These are phyloP conservation scores for Hydnomerulius pinastri DNA, from an alignment of 768 basidiomycete species.

Conservation along the genomic window DNA sequence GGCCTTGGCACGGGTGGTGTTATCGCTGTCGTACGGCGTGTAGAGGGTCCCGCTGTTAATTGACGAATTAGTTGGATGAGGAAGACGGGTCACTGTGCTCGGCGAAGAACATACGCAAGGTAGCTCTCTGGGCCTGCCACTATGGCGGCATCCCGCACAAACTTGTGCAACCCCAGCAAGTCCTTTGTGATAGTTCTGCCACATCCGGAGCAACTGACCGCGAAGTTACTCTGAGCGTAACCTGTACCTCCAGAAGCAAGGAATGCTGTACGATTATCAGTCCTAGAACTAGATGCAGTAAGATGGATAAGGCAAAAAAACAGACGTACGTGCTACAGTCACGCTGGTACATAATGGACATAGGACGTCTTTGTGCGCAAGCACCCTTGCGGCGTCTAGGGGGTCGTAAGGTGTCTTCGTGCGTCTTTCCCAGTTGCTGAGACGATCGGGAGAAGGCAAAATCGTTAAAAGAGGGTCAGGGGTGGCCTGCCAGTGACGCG, in stretches of 20 bases:
- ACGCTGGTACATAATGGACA: slow-evolving; percentile 32
- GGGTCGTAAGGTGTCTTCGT: slow-evolving; percentile 26
- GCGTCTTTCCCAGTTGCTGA: slow-evolving; percentile 10
- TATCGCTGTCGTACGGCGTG: slow-evolving; percentile 16
- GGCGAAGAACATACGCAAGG: slow-evolving; percentile 31
- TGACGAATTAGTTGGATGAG: not conserved
- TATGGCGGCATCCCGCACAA: slow-evolving; percentile 36
- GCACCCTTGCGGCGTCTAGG: slow-evolving; percentile 21
- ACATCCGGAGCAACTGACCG: slow-evolving; percentile 36
- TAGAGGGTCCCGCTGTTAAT: slow-evolving; percentile 36
- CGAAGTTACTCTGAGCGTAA: slow-evolving; percentile 48
- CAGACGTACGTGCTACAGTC: slow-evolving; percentile 23
- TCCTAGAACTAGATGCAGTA: not conserved
- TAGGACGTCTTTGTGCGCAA: slow-evolving; percentile 22
- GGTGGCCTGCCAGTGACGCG: slow-evolving; percentile 7
- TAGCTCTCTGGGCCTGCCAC: slow-evolving; percentile 10
- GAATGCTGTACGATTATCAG: slow-evolving; percentile 34
- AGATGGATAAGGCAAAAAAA: not conserved
- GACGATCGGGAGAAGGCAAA: slow-evolving; percentile 8
- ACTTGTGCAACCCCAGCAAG: slow-evolving; percentile 38
- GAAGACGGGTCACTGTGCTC: not conserved
- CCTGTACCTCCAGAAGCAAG: slow-evolving; percentile 41
- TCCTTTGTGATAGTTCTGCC: slow-evolving; percentile 37
- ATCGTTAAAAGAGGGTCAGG: slow-evolving; percentile 10
- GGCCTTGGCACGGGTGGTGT: slow-evolving; percentile 20